These are phyloP conservation scores for Penicillium roqueforti DNA, from an alignment of 495 filamentous ascomycete genomes.

Conservation along the genomic window DNA sequence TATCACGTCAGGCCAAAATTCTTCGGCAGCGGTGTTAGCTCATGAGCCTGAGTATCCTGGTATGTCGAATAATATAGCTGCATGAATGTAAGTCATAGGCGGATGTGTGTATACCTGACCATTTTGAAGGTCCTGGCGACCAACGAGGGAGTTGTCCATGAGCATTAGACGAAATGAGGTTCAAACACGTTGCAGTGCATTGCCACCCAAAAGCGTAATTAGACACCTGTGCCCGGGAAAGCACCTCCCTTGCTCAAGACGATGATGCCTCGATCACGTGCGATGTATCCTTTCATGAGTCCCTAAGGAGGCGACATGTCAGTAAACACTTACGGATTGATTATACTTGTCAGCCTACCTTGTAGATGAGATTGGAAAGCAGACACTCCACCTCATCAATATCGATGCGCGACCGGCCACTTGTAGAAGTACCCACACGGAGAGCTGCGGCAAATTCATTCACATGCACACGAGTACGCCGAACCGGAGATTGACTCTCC, in stretches of 20 bases:
- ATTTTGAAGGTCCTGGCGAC: neutral
- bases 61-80: neutral
- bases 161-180: neutral
- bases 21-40: neutral
- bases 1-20: neutral
- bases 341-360: constrained; percentile 53
- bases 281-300: constrained; percentile 96
- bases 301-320: constrained; percentile 48
- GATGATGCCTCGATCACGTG: constrained; percentile 79
- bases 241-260: constrained; percentile 88
- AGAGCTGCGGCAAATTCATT: constrained; percentile 71
- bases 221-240: constrained; percentile 94
- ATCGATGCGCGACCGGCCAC: constrained; percentile 63
- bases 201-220: constrained; percentile 14
- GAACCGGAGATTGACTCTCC: constrained; percentile 55
- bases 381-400: constrained; percentile 94
- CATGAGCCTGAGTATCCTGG: neutral
- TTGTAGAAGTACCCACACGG: constrained; percentile 47
- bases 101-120: neutral
- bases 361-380: constrained; percentile 93
- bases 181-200: neutral
- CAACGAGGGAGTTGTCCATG: neutral
- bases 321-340: constrained; percentile 1
- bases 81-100: neutral
- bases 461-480: constrained; percentile 74